Base-by-base conservation (phyloP, 2,329 filamentous ascomycete genomes). In the Thielaviopsis ethacetica region DNA sequence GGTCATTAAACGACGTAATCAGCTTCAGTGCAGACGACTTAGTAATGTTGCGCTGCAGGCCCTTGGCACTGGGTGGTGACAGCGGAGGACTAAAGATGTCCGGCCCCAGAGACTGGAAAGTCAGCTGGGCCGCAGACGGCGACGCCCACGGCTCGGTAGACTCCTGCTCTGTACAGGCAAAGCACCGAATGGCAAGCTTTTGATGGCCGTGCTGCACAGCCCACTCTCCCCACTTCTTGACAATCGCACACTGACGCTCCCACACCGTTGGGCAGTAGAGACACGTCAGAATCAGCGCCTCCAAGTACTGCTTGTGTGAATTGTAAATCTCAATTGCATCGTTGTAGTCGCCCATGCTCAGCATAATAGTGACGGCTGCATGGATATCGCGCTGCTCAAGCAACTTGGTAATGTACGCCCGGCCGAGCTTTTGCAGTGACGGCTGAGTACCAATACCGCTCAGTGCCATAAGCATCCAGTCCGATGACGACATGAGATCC, bases 291-390 rank as follows among this genome's bases (percentile, higher is more conserved):
- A 98, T 80, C 34, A 97, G 77, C 1, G 93, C 91, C 71, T 98
- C 93, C 85, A 98, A 87, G 68, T 85, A 95, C 66, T 85, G 84
- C 69, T 85, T 89, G 63, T 93, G 89, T 12, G 91, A 95, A 34
- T 95, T 82, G 66, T 98, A 98, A 30, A 96, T 86, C 70, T 98
- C 93, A 61, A 98, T 91, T 0, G 93, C 93, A 68, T 98, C 91
- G 63, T 94, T 91, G 65, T 88, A 78, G 67, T 97, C 91, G 1
- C 91, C 91, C 71, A 98, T 83, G 15, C 91, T 90, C 38, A 98
- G 82, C 70, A 98, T 82, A 62, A 97, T 91, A 0, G 91, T 91
- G 19, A 90, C 91, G 5, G 93, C 90, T 0, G 89, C 89, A 67
- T 98, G 91, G 1, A 96, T 76, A 65, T 98, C 93, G 27, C 89